phyloP scores from a whole-genome alignment of 1,284 basidiomycete genomes.

The Cutaneotrichosporon mucoides region DNA sequence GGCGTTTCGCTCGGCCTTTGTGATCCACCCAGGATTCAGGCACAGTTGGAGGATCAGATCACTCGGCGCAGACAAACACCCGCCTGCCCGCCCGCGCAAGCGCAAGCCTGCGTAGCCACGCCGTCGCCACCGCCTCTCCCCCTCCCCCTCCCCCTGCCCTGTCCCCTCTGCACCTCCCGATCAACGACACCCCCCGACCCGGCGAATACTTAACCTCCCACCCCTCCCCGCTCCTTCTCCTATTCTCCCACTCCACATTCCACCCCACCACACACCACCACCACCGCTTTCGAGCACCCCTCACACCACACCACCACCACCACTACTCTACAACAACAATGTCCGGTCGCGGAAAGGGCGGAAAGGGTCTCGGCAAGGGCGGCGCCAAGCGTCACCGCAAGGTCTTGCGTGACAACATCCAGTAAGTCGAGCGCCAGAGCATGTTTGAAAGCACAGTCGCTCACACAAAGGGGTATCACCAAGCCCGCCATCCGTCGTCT shows the following conservation, averaged over 20 bases:
- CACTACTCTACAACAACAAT: constrained; percentile 49
- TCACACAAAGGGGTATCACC: constrained; percentile 59
- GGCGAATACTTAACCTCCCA: not conserved
- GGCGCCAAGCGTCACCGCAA: constrained; percentile 86
- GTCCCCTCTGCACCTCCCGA: not conserved
- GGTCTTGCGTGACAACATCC: constrained; percentile 76
- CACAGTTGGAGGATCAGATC: not conserved
- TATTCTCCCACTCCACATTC: not conserved
- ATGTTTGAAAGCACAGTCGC: not conserved
- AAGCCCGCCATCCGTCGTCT: constrained; percentile 91
- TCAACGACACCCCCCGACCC: not conserved
- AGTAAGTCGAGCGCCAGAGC: constrained; percentile 50
- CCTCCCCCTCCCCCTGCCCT: not conserved
- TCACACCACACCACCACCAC: constrained; percentile 16
- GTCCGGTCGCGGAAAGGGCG: constrained; percentile 76
- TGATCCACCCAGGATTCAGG: too few species aligned
- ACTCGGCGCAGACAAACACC: not conserved
- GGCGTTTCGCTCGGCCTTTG: too few species aligned
- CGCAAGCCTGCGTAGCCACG: too few species aligned
- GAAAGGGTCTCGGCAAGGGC: constrained; percentile 77
- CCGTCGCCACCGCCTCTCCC: not conserved
- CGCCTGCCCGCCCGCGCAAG: not conserved
- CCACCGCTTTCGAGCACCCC: not conserved
- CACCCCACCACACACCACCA: not conserved
- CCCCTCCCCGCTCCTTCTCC: not conserved